Evolutionary conservation across 2,329 filamentous ascomycete genomes (phyloP).

Genomic region (Domatiomyces globalis): DNA sequence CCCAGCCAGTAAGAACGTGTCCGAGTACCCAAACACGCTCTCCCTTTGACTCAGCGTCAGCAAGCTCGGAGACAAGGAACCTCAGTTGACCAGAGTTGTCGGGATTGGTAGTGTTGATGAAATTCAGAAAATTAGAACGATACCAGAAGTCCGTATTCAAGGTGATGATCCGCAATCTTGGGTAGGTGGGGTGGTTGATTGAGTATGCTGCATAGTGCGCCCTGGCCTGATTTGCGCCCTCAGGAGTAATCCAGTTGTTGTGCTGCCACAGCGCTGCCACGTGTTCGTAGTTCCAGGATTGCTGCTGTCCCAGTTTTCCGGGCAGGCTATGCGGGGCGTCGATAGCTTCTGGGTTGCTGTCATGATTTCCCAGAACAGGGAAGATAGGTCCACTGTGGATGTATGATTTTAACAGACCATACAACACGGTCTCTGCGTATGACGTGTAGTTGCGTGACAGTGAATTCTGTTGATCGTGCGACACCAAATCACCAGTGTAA

Average conservation of each 20-base stretch:
- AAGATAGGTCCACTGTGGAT: conserved; percentile 41
- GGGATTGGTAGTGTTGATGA: conserved; percentile 39
- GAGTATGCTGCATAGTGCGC: conserved; percentile 44
- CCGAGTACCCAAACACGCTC: conserved; percentile 43
- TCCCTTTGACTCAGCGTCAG: conserved; percentile 37
- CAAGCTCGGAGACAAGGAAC: conserved; percentile 39
- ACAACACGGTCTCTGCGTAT: conserved; percentile 40
- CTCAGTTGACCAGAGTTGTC: conserved; percentile 36
- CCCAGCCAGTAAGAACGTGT: conserved; percentile 43
- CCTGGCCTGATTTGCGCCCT: conserved; percentile 33
- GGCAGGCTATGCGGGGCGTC: conserved; percentile 40
- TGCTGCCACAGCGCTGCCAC: conserved; percentile 42
- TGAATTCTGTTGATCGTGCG: conserved; percentile 40
- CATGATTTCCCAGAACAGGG: conserved; percentile 43
- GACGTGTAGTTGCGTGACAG: conserved; percentile 39
- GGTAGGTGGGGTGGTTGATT: conserved; percentile 34
- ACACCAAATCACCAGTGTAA: conserved; percentile 44
- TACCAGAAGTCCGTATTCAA: conserved; percentile 39
- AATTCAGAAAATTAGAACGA: conserved; percentile 33
- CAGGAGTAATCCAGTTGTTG: conserved; percentile 39
- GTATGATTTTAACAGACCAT: conserved; percentile 42
- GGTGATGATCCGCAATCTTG: conserved; percentile 39
- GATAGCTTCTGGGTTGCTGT: conserved; percentile 40
- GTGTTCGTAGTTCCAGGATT: conserved; percentile 46
- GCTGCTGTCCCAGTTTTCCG: conserved; percentile 39